A percentile compares a stretch with the other conserved stretches of the same genome.
phyloP scores from a whole-genome alignment of 768 basidiomycete genomes.

The Pisolithus microcarpus region DNA sequence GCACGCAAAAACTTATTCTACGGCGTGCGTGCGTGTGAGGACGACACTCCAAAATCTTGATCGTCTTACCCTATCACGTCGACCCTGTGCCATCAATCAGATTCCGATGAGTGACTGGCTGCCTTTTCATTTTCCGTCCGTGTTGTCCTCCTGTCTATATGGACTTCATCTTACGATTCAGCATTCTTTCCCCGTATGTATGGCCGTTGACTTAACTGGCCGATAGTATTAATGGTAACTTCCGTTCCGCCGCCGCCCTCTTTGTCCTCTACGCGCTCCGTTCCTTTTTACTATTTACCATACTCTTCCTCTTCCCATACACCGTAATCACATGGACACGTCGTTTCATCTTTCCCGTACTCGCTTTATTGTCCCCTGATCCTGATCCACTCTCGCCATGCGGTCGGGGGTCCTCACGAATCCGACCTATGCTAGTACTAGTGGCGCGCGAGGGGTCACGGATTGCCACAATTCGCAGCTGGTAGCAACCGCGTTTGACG shows the following conservation, averaged over 20 bases:
- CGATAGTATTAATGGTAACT: slow-evolving; percentile 8
- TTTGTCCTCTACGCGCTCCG: slow-evolving; percentile 1
- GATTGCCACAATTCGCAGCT: too few relatives aligned
- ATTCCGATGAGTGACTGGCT: slow-evolving; percentile 19
- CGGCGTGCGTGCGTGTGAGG: background rate
- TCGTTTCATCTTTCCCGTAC: background rate
- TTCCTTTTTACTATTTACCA: background rate
- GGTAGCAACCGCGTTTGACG: too few relatives aligned
- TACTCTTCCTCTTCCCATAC: background rate
- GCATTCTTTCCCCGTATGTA: slow-evolving; percentile 12
- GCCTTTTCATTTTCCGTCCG: slow-evolving; percentile 15
- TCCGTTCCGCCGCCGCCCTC: slow-evolving; percentile 5
- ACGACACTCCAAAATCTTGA: slow-evolving; percentile 24
- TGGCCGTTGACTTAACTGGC: slow-evolving; percentile 12
- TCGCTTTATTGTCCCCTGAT: background rate
- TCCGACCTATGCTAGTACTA: background rate
- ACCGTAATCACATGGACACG: background rate
- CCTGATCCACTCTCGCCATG: background rate
- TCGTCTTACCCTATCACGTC: slow-evolving; percentile 31
- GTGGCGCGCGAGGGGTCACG: background rate
- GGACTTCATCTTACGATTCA: slow-evolving; percentile 16
- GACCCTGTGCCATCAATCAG: slow-evolving; percentile 25
- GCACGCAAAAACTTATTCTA: background rate
- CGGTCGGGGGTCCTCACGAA: background rate
- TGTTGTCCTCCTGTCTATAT: slow-evolving; percentile 9